phyloP scores from a whole-genome alignment of 768 basidiomycete genomes.

The Mycena chlorophos region DNA sequence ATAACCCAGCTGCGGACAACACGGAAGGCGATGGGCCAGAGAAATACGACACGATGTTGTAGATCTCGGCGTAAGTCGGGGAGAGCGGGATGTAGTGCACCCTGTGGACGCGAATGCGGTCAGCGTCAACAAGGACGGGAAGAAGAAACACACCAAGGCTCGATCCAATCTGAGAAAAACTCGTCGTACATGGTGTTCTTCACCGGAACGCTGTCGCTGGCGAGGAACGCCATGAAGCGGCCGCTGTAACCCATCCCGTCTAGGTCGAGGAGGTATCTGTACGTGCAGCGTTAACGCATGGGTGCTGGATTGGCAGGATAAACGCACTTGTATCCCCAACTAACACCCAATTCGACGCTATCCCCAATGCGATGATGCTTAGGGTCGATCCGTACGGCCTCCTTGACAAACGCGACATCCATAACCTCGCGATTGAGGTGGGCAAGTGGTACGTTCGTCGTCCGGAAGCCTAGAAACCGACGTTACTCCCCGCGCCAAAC shows the following conservation, averaged over 20 bases:
- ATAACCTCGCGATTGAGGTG: constrained; percentile 77
- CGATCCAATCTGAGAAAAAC: constrained; percentile 88
- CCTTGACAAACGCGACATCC: constrained; percentile 85
- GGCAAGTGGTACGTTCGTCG: constrained; percentile 59
- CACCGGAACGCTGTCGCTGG: constrained; percentile 85
- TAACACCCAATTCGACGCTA: constrained; percentile 76
- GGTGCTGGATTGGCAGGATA: not conserved
- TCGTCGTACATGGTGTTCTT: constrained; percentile 92
- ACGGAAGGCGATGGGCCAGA: constrained; percentile 74
- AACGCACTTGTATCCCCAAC: constrained; percentile 82
- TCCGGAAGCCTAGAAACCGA: constrained; percentile 58
- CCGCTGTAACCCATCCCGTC: constrained; percentile 97
- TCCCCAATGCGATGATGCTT: constrained; percentile 70
- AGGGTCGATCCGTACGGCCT: constrained; percentile 65
- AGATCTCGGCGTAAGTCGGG: constrained; percentile 83
- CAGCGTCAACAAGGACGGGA: not conserved
- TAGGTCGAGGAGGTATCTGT: constrained; percentile 76
- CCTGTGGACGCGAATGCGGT: constrained; percentile 44
- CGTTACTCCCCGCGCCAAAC: no score
- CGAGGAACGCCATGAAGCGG: constrained; percentile 80
- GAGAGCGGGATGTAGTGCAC: constrained; percentile 94
- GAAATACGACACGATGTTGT: constrained; percentile 93
- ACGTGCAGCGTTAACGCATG: not conserved
- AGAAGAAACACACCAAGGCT: constrained; percentile 72
- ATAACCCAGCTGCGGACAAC: constrained; percentile 53